These are phyloP conservation scores for Hericium coralloides DNA, from an alignment of 768 basidiomycete genomes.

Conservation along the genomic window DNA sequence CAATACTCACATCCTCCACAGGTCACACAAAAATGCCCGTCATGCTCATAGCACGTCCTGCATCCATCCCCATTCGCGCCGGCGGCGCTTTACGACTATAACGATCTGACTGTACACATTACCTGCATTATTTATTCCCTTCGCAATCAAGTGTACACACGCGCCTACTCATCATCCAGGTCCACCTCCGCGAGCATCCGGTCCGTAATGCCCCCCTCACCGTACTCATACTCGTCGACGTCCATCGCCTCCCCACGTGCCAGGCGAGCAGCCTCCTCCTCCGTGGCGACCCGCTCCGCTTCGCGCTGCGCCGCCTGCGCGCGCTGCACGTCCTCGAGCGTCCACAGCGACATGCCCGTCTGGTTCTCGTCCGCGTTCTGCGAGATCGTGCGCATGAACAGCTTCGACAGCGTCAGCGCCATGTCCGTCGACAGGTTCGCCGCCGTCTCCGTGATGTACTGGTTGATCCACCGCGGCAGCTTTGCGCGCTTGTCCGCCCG, in stretches of 20 bases:
- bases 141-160: neutral
- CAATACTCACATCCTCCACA: neutral
- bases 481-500: slow-evolving; percentile 91
- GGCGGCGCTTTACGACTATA: neutral
- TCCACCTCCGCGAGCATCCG: slow-evolving; percentile 52
- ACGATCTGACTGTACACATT: neutral
- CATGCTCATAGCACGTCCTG: neutral
- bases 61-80: neutral
- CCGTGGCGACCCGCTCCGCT: slow-evolving; percentile 23
- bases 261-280: slow-evolving; percentile 25
- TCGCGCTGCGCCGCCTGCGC: slow-evolving; percentile 77
- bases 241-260: slow-evolving; percentile 26
- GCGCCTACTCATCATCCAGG: slow-evolving; percentile 18
- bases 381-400: slow-evolving; percentile 98
- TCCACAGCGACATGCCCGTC: slow-evolving; percentile 93
- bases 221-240: slow-evolving; percentile 18
- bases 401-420: slow-evolving; percentile 88
- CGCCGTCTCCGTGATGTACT: slow-evolving; percentile 97
- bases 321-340: slow-evolving; percentile 82
- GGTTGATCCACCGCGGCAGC: slow-evolving; percentile 97
- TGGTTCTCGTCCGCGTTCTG: slow-evolving; percentile 96
- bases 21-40: neutral
- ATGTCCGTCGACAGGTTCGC: slow-evolving; percentile 98
- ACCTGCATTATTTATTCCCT: neutral
- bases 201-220: slow-evolving; percentile 52